Conservation (phyloP, 371 early-diverging fungal genomes). For the Conidiobolus coronatus region DNA sequence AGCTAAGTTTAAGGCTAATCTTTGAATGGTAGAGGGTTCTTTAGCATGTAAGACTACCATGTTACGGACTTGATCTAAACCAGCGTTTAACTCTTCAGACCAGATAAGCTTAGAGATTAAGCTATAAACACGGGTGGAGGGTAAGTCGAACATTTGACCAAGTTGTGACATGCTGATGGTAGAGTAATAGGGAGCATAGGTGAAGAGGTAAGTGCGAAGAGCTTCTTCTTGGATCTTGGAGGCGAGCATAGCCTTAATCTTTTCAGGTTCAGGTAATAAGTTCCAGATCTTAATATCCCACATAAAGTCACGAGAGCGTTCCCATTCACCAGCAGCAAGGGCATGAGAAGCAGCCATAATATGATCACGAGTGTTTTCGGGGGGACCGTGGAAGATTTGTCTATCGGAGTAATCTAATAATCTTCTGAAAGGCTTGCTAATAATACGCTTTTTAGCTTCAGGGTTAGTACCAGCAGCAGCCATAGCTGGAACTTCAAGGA, state of each 20-base stretch:
- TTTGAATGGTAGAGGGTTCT: conserved; percentile 64
- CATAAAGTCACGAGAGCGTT: conserved; percentile 58
- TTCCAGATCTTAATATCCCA: conserved; percentile 88
- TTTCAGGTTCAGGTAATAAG: conserved; percentile 49
- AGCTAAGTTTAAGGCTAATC: conserved; percentile 57
- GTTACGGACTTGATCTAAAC: conserved; percentile 54
- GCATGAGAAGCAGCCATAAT: conserved; percentile 92
- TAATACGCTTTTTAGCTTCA: conserved; percentile 53
- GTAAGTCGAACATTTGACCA: conserved; percentile 63
- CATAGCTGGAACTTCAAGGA: conserved; percentile 89
- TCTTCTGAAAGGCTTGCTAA: conserved; percentile 79
- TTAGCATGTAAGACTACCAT: conserved; percentile 62
- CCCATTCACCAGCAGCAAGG: conserved; percentile 82
- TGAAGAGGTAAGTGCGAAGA: conserved; percentile 86
- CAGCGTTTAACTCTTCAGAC: conserved; percentile 67
- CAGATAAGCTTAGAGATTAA: conserved; percentile 84
- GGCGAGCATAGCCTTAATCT: conserved; percentile 74
- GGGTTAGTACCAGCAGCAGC: conserved; percentile 60
- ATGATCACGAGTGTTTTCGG: conserved; percentile 93
- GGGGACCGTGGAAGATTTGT: conserved; percentile 82
- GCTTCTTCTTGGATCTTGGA: conserved; percentile 85
- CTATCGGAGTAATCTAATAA: conserved; percentile 86
- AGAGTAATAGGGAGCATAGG: conserved; percentile 67
- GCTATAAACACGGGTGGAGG: conserved; percentile 32
- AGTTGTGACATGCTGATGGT: conserved; percentile 63